phyloP scores from a whole-genome alignment of 2,329 filamentous ascomycete genomes.

The Orbilia oligospora region DNA sequence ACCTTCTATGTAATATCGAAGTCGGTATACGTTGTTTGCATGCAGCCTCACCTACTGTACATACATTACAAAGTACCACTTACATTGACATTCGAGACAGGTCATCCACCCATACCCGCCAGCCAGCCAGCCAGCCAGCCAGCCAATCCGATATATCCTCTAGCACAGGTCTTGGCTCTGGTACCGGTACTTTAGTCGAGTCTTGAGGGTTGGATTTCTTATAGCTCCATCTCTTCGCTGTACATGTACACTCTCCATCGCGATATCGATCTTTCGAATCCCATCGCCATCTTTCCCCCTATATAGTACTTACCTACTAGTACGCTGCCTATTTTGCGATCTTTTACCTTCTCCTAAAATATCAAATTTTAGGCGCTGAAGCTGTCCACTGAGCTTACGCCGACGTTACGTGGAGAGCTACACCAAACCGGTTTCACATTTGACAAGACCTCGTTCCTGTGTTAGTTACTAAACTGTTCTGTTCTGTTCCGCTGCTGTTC shows the following conservation, averaged over 20 bases:
- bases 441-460: constrained; percentile 26
- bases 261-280: not conserved
- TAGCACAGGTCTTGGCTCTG: not conserved
- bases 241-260: too few species aligned
- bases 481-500: constrained; percentile 13
- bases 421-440: constrained; percentile 51
- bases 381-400: constrained; percentile 38
- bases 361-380: constrained; percentile 32
- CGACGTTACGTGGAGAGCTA: constrained; percentile 34
- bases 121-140: constrained; percentile 4
- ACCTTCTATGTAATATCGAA: too few species aligned
- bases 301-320: too few species aligned
- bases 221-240: constrained; percentile 16
- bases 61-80: too few species aligned
- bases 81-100: too few species aligned
- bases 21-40: constrained; percentile 37
- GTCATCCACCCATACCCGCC: constrained; percentile 31
- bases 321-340: not conserved
- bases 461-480: too few species aligned
- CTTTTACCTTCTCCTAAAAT: not conserved
- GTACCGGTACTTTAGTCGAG: not conserved
- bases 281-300: not conserved
- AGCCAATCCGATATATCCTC: not conserved
- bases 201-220: constrained; percentile 30
- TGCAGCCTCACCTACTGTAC: constrained; percentile 13